Conservation (phyloP, 768 basidiomycete genomes). For the Trametes villosa region DNA sequence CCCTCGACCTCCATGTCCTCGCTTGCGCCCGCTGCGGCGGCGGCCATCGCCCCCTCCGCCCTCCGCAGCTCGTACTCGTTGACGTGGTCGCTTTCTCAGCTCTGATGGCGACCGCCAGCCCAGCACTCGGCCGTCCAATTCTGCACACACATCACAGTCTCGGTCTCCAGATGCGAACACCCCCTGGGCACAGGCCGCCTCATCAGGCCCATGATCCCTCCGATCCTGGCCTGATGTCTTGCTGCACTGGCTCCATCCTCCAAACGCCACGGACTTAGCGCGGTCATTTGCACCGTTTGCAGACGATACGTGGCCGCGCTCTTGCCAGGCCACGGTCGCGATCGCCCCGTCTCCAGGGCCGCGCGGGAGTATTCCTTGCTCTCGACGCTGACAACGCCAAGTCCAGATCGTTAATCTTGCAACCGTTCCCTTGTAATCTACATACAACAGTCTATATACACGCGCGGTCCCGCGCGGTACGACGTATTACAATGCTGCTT, state of each 20-base stretch:
- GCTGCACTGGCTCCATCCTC: background rate
- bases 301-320: background rate
- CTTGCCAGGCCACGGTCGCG: background rate
- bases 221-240: slow-evolving; percentile 13
- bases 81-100: background rate
- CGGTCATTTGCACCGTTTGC: background rate
- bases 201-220: slow-evolving; percentile 13
- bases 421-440: slow-evolving; percentile 11
- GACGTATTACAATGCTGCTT: slow-evolving; percentile 1
- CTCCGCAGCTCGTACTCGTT: background rate
- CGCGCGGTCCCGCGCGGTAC: background rate
- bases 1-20: background rate
- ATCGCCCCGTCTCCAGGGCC: slow-evolving; percentile 2
- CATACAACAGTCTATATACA: slow-evolving; percentile 16
- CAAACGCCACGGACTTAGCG: slow-evolving; percentile 2
- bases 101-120: background rate
- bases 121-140: too few species aligned
- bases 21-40: background rate
- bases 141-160: background rate
- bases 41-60: background rate
- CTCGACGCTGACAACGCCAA: slow-evolving; percentile 1
- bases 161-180: too few species aligned
- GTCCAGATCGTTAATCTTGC: background rate
- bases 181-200: background rate
- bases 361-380: background rate